Evolutionary conservation across 2,329 filamentous ascomycete species (phyloP), one percentile per base, ranked within the genome.

Genomic region (Epichloe coenophiala): DNA sequence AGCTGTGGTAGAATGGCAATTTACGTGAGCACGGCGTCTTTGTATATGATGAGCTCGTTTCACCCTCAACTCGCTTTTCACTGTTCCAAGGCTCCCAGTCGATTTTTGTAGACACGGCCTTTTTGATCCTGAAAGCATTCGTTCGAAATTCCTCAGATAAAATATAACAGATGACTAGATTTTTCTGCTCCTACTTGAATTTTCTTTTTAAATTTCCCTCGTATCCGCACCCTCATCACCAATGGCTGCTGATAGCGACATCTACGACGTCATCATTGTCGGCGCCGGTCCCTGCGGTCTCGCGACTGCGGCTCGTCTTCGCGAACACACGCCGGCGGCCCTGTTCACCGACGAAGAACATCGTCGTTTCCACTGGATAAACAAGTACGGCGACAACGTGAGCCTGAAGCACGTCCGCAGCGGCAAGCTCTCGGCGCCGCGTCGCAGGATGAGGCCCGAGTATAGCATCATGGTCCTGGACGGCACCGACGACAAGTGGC

Each of bases 291-390:
- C 86, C 4, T 85, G 81, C 56, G 85, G 86, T 4, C 78, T 91
- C 3, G 84, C 84, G 5, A 78, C 85, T 5, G 84, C 87, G 8
- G 80, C 85, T 1, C 77, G 86, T 4, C 74, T 91, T 1, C 75
- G 77, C 41, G 86, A 91, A 65, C 73, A 76, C 50, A 85, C 84
- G 0, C 86, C 86, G 0, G 86, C 83, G 0, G 85, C 86, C 1
- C 78, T 89, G 48, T 91, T 91, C 66, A 90, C 86, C 0, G 86
- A 91, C 60, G 84, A 87, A 57, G 87, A 91, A 60, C 86, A 91
- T 59, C 80, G 83, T 41, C 75, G 86, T n/a, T 91, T 86, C 62
- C 80, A 86, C 63, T 89, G 85, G 83, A 82, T 88, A 51, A 75
- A 74, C 51, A 83, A 81, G 51, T 77, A 87, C 60, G 74, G 75